Conservation (phyloP, 129 eudicot genomes). For the Scalesia atractyloides region DNA sequence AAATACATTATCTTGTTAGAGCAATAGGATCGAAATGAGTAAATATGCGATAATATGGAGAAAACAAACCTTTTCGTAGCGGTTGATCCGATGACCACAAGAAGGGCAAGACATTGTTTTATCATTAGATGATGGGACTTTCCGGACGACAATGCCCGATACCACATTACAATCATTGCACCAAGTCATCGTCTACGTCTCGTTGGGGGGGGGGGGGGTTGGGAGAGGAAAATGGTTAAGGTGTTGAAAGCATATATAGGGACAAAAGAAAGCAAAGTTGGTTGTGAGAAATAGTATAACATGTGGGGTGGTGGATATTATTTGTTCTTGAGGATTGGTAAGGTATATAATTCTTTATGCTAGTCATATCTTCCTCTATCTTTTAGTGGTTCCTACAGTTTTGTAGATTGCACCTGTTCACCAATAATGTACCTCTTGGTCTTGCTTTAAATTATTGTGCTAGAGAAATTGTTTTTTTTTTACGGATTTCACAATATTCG, state of each 20-base stretch:
- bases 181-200: slow-evolving; percentile 49
- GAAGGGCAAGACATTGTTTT: slow-evolving; percentile 51
- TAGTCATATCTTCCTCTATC: slow-evolving; percentile 30
- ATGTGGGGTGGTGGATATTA: slow-evolving; percentile 20
- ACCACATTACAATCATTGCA: slow-evolving; percentile 15
- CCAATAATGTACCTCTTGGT: slow-evolving; percentile 15
- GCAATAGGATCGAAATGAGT: too few relatives aligned
- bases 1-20: too few relatives aligned
- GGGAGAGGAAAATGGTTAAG: slow-evolving; percentile 23
- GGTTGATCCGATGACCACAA: slow-evolving; percentile 56
- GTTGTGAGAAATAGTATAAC: slow-evolving; percentile 32
- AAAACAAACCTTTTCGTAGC: slow-evolving; percentile 44
- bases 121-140: neutral
- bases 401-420: slow-evolving; percentile 24
- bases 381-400: slow-evolving; percentile 23
- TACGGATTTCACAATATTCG: neutral
- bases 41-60: neutral
- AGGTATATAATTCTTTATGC: slow-evolving; percentile 49
- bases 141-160: too few relatives aligned
- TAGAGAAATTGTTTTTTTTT: slow-evolving; percentile 1
- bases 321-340: slow-evolving; percentile 46
- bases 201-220: slow-evolving; percentile 9
- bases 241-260: slow-evolving; percentile 10
- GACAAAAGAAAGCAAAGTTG: slow-evolving; percentile 25
- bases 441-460: slow-evolving; percentile 22